Conservation (phyloP, 306 rosid genomes). For the Cucumis hystrix region DNA sequence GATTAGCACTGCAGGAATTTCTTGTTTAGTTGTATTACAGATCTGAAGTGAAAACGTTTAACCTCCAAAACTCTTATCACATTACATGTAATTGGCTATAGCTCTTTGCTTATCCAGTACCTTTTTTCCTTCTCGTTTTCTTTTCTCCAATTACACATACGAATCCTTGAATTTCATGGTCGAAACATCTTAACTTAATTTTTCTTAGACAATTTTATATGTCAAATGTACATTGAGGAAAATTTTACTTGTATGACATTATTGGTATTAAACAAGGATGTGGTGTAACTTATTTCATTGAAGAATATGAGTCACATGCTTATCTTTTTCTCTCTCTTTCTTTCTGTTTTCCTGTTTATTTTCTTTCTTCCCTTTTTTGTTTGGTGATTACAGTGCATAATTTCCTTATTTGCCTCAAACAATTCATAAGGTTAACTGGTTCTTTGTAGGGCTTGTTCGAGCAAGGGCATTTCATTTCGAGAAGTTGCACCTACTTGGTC, state of each 20-base stretch:
- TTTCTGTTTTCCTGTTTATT: not conserved
- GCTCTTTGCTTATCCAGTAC: not conserved
- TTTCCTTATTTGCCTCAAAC: not conserved
- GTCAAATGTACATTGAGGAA: not conserved
- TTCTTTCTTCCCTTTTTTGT: not conserved
- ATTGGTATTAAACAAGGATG: not conserved
- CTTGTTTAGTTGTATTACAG: not conserved
- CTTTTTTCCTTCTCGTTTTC: not conserved
- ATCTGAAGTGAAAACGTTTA: not conserved
- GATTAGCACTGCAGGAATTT: not conserved
- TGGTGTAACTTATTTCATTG: not conserved
- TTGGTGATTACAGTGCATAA: not conserved
- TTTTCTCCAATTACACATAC: not conserved
- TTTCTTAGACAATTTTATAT: not conserved
- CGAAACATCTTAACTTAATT: not conserved
- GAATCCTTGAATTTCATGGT: not conserved
- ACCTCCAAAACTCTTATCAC: not conserved
- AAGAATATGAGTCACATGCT: not conserved
- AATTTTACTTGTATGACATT: not conserved
- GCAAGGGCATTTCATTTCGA: constrained; percentile 57
- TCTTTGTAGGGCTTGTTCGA: constrained; percentile 45
- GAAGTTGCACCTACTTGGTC: constrained; percentile 88
- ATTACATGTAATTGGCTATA: not conserved
- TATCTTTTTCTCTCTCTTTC: not conserved
- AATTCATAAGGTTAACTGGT: not conserved